Conservation (phyloP, 106 monocot species). For the Cymbidium sinense region DNA sequence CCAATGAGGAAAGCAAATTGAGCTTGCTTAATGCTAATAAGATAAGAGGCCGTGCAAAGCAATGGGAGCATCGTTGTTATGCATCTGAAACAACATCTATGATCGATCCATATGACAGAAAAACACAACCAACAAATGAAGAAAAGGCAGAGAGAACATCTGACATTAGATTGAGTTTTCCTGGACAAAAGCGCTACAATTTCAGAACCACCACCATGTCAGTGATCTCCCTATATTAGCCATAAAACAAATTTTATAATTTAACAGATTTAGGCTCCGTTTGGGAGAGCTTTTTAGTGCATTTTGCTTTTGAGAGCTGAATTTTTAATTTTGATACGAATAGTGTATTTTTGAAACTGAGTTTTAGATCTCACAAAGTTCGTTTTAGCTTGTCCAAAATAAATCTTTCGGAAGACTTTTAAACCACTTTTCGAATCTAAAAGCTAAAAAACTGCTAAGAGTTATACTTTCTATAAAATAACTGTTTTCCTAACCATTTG, state of each 20-base stretch:
- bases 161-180: not conserved
- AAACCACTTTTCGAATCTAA: no score
- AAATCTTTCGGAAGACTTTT: no score
- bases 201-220: constrained; percentile 3
- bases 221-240: not conserved
- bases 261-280: no score
- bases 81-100: not conserved
- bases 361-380: no score
- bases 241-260: not conserved
- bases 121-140: not conserved
- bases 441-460: no score
- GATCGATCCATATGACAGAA: not conserved
- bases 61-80: not conserved
- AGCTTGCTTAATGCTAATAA: not conserved
- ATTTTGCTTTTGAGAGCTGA: no score
- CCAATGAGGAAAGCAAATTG: not conserved
- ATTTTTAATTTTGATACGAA: no score
- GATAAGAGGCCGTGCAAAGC: not conserved
- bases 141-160: constrained; percentile 13
- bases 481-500: not conserved
- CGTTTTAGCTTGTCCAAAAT: no score
- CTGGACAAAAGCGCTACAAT: constrained; percentile 5
- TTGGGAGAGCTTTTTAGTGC: no score
- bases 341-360: no score
- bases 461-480: not conserved